Percentiles rank a stretch among this genome's conserved stretches.
Evolutionary conservation across 768 basidiomycete species (phyloP).

Genomic region (Boletus subparvulus): DNA sequence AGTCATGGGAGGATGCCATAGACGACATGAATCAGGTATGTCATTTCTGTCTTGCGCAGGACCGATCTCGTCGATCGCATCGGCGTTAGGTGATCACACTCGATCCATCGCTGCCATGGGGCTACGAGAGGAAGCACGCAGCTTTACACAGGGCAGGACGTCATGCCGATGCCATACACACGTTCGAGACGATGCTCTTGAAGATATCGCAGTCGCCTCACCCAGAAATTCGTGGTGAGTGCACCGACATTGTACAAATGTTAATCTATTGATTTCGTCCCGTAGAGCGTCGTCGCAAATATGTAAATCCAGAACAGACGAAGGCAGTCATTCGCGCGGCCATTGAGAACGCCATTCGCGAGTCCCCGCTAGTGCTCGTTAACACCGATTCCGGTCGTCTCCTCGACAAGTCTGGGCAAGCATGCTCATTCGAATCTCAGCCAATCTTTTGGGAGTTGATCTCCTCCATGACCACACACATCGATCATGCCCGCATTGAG

Average conservation of each 20-base stretch:
- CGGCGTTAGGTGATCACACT: background rate
- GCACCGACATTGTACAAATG: background rate
- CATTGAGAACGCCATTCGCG: background rate
- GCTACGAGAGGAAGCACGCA: background rate
- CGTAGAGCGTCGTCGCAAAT: background rate
- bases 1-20: background rate
- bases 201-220: background rate
- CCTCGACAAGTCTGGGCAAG: background rate
- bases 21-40: background rate
- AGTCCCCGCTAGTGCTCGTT: conserved; percentile 3
- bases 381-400: conserved; percentile 4
- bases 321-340: background rate
- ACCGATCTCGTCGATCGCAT: background rate
- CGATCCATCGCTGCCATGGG: background rate
- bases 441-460: conserved; percentile 1
- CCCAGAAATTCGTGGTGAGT: background rate
- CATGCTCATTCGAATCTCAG: background rate
- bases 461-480: conserved; percentile 4
- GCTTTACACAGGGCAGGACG: background rate
- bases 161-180: background rate
- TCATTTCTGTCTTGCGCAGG: background rate
- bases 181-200: conserved; percentile 3
- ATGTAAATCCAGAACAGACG: background rate
- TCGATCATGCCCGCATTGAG: background rate
- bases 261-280: background rate